Percentiles rank a stretch among this genome's conserved stretches.
Conservation (phyloP, 2,329 filamentous ascomycete species). For the Zelopaecilomyces penicillatus region DNA sequence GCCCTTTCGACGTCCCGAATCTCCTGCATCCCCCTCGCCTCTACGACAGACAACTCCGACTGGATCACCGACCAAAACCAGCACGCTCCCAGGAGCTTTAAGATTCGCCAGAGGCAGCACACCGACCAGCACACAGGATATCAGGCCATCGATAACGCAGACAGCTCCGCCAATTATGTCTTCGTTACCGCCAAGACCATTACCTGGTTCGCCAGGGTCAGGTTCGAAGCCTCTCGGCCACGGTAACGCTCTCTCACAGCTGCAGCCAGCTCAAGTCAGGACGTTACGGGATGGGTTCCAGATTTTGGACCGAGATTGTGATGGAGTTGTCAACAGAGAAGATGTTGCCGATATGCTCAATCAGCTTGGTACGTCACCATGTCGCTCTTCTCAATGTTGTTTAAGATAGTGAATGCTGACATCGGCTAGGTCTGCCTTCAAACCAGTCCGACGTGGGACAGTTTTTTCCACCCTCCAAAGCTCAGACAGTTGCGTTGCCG, state of each 20-base stretch:
- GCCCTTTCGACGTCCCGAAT: constrained; percentile 54
- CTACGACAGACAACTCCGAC: constrained; percentile 58
- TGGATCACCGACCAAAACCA: constrained; percentile 48
- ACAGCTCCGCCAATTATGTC: constrained; percentile 22
- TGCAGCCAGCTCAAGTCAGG: constrained; percentile 75
- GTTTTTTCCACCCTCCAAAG: constrained; percentile 70
- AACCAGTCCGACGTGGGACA: constrained; percentile 60
- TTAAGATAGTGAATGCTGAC: constrained; percentile 8
- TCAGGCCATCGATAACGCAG: constrained; percentile 28
- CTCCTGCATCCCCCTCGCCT: constrained; percentile 56
- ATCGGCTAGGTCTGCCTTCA: constrained; percentile 58
- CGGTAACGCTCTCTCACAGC: constrained; percentile 55
- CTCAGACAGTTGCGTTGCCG: constrained; percentile 72
- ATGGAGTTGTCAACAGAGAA: constrained; percentile 71
- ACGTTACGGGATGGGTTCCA: constrained; percentile 89
- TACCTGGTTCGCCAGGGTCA: constrained; percentile 18
- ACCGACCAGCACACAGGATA: constrained; percentile 29
- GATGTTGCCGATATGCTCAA: constrained; percentile 82
- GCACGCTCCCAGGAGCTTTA: constrained; percentile 16
- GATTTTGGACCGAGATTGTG: constrained; percentile 82
- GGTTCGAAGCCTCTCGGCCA: constrained; percentile 30
- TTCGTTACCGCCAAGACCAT: constrained; percentile 27
- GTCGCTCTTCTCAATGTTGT: neutral
- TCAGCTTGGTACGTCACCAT: constrained; percentile 55
- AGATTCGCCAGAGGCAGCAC: constrained; percentile 33